phyloP scores from a whole-genome alignment of 2,329 filamentous ascomycete species.

The Thelonectria rubi region DNA sequence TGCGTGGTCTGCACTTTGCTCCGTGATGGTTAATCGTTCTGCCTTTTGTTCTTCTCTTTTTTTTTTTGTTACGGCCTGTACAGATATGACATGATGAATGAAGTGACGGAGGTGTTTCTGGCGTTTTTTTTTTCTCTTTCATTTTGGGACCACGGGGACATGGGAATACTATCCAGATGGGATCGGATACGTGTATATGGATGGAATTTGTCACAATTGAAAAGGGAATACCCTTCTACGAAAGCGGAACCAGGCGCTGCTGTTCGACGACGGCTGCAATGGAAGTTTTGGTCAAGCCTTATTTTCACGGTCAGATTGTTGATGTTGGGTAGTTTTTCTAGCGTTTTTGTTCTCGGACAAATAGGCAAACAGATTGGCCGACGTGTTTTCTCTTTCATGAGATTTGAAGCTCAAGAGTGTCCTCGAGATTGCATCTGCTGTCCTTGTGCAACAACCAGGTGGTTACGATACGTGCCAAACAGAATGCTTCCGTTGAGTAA shows the following conservation, averaged over 20 bases:
- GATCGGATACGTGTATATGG: conserved; percentile 5
- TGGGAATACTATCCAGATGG: conserved; percentile 3
- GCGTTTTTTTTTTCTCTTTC: conserved; percentile 22
- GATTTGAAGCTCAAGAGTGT: neutral
- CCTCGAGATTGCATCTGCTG: neutral
- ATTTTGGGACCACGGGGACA: neutral
- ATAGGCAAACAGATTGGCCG: neutral
- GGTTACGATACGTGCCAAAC: too few relatives aligned
- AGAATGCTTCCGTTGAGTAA: too few relatives aligned
- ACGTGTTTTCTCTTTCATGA: neutral
- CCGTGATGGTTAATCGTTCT: conserved; percentile 11
- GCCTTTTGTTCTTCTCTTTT: neutral
- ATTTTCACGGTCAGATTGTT: conserved; percentile 6
- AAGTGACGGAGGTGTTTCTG: conserved; percentile 25
- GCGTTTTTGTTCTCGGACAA: conserved; percentile 1
- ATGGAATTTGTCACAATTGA: conserved; percentile 19
- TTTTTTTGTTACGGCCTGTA: conserved; percentile 17
- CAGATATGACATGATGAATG: conserved; percentile 24
- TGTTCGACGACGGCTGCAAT: neutral
- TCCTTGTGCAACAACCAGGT: too few relatives aligned
- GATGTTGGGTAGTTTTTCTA: too few relatives aligned
- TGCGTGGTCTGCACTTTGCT: neutral
- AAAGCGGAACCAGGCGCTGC: conserved; percentile 23
- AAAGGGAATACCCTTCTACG: conserved; percentile 3
- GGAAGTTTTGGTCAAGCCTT: conserved; percentile 2